phyloP scores from a whole-genome alignment of 2,329 filamentous ascomycete species.

The Bimuria novae-zelandiae region DNA sequence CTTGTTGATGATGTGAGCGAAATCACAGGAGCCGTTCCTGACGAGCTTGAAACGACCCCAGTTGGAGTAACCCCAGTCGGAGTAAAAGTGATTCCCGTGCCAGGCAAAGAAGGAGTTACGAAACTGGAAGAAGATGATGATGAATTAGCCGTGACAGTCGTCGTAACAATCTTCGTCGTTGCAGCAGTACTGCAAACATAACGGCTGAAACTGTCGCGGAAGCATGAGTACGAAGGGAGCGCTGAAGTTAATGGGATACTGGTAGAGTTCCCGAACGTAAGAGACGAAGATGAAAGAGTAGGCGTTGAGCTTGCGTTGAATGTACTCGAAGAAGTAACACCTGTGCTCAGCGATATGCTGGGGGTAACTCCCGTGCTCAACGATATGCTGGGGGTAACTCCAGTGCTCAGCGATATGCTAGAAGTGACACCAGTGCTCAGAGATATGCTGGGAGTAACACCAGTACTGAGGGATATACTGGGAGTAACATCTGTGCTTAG shows the following conservation, averaged over 20 bases:
- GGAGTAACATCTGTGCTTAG: not conserved
- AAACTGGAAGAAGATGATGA: not conserved
- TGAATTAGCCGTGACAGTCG: not conserved
- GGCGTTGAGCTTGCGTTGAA: not conserved
- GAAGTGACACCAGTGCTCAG: not conserved
- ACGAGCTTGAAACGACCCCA: not conserved
- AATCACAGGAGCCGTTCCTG: not conserved
- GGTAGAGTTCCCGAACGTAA: not conserved
- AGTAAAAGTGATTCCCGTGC: not conserved
- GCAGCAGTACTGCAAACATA: not conserved
- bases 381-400: too few relatives aligned
- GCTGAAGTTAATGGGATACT: not conserved
- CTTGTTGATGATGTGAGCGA: not conserved
- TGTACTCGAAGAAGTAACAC: not conserved
- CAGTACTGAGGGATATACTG: not conserved
- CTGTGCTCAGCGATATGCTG: not conserved
- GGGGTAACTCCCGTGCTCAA: too few relatives aligned
- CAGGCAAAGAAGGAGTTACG: not conserved
- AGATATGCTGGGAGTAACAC: not conserved
- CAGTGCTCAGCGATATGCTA: not conserved
- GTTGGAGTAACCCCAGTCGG: not conserved
- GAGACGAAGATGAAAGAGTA: not conserved
- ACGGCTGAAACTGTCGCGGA: conserved; percentile 4
- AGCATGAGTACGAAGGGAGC: not conserved
- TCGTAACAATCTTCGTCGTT: not conserved